These are phyloP conservation scores for Paramecium pentaurelia DNA, from an alignment of 73 alveolate genomes.

Conservation along the genomic window DNA sequence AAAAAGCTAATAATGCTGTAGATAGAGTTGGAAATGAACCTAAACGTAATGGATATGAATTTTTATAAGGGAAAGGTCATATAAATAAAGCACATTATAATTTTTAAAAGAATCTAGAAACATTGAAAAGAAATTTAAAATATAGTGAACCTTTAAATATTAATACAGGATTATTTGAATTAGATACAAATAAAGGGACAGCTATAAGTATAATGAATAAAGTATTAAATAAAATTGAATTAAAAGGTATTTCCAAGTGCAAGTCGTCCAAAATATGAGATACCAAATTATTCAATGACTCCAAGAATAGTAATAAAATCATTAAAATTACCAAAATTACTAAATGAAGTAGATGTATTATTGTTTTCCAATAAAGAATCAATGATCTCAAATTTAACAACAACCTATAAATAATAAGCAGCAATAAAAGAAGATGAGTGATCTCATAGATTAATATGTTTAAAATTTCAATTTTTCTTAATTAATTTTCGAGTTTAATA, in stretches of 20 bases:
- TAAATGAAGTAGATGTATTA: not conserved
- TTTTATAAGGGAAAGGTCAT: conserved; percentile 19
- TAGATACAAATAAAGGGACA: conserved; percentile 1
- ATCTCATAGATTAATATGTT: not conserved
- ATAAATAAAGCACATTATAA: conserved; percentile 27
- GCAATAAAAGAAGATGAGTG: not conserved
- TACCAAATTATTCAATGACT: not conserved
- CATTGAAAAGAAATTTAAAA: not conserved
- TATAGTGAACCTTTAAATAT: not conserved
- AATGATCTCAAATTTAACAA: not conserved
- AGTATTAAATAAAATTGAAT: not conserved
- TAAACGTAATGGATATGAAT: not conserved
- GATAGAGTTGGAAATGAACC: not conserved
- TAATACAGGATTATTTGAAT: not conserved
- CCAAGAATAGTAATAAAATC: not conserved
- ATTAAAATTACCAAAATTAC: conserved; percentile 18
- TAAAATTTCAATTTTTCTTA: conserved; percentile 21
- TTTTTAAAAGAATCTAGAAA: not conserved
- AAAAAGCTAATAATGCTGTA: conserved; percentile 14
- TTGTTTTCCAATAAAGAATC: not conserved
- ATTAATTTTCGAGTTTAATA: conserved; percentile 33
- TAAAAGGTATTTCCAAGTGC: conserved; percentile 33
- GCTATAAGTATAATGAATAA: conserved; percentile 48
- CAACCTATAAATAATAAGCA: not conserved
- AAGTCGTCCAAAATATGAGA: conserved; percentile 8